Conservation (phyloP, 2,329 filamentous ascomycete species). For the Colletotrichum spaethianum region DNA sequence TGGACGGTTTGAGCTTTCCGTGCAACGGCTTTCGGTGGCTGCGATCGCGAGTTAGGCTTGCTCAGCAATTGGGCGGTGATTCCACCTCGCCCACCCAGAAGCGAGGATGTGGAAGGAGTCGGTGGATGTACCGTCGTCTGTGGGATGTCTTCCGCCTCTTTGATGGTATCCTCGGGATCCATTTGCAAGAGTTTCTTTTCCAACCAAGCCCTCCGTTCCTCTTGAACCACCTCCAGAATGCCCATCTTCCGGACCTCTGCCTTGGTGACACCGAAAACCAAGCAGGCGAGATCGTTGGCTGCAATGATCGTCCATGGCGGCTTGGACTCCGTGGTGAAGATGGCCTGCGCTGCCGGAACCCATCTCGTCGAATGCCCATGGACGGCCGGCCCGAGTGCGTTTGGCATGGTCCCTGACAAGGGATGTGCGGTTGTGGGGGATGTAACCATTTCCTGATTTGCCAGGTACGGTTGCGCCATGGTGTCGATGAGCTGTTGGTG, state of each 20-base stretch:
- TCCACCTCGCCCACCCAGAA: conserved; percentile 80
- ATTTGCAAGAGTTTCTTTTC: conserved; percentile 84
- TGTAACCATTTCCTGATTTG: conserved; percentile 60
- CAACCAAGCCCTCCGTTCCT: conserved; percentile 90
- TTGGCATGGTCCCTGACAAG: conserved; percentile 60
- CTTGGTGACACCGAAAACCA: conserved; percentile 99
- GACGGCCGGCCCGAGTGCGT: conserved; percentile 70
- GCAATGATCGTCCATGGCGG: conserved; percentile 96
- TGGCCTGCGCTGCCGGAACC: conserved; percentile 92
- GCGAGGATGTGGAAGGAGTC: conserved; percentile 59
- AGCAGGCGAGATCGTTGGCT: conserved; percentile 94
- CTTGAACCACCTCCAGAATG: conserved; percentile 93
- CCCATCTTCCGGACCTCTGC: conserved; percentile 95
- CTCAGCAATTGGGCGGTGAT: conserved; percentile 91
- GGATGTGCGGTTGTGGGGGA: conserved; percentile 62
- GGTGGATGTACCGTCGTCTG: conserved; percentile 55
- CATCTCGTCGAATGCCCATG: conserved; percentile 93
- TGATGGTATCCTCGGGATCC: conserved; percentile 59
- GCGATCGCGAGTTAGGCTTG: conserved; percentile 78
- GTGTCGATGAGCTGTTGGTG: conserved; percentile 89
- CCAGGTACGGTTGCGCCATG: conserved; percentile 84
- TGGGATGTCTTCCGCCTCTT: conserved; percentile 51
- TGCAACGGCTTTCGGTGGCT: conserved; percentile 67
- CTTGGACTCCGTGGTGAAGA: conserved; percentile 94
- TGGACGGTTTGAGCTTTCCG: conserved; percentile 77